Evolutionary conservation across 371 early-diverging fungal species (phyloP).

Genomic region (Mortierella sp.): DNA sequence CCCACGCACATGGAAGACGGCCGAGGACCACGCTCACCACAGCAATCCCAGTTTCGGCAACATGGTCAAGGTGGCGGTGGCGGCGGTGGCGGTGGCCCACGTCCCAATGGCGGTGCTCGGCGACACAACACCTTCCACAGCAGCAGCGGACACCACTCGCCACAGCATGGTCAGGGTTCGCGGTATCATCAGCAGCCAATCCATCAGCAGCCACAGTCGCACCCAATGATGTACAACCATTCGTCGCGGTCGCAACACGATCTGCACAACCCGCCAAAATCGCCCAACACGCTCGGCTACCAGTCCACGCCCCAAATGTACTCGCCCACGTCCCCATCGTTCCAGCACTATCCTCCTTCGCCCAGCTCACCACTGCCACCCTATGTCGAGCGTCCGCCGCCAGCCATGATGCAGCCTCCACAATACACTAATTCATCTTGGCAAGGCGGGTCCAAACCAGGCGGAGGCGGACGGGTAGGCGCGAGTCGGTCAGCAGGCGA

Average conservation of each 20-base stretch:
- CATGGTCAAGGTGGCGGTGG: conserved; percentile 8
- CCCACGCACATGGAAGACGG: conserved; percentile 14
- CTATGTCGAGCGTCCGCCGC: conserved; percentile 32
- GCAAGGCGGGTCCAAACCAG: not conserved
- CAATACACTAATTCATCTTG: conserved; percentile 12
- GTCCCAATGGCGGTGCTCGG: conserved; percentile 19
- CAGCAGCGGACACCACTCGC: not conserved
- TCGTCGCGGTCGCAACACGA: conserved; percentile 40
- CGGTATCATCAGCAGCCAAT: conserved; percentile 1
- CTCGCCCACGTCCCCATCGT: conserved; percentile 44
- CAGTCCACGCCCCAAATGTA: conserved; percentile 17
- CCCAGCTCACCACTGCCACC: conserved; percentile 42
- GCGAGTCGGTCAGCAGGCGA: conserved; percentile 5
- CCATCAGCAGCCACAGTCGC: conserved; percentile 16
- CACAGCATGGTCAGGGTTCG: too few relatives aligned
- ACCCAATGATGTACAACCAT: conserved; percentile 27
- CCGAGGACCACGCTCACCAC: not conserved
- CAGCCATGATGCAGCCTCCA: conserved; percentile 20
- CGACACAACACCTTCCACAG: conserved; percentile 43
- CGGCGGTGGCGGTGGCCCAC: conserved; percentile 10
- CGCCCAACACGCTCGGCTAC: conserved; percentile 15
- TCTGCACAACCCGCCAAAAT: conserved; percentile 18
- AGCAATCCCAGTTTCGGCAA: conserved; percentile 3
- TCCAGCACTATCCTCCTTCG: conserved; percentile 37
- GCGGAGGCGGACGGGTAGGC: not conserved